Percentiles rank a stretch among this genome's conserved stretches.
phyloP scores from a whole-genome alignment of 2,329 filamentous ascomycete species.

The Cladosporium phlei region DNA sequence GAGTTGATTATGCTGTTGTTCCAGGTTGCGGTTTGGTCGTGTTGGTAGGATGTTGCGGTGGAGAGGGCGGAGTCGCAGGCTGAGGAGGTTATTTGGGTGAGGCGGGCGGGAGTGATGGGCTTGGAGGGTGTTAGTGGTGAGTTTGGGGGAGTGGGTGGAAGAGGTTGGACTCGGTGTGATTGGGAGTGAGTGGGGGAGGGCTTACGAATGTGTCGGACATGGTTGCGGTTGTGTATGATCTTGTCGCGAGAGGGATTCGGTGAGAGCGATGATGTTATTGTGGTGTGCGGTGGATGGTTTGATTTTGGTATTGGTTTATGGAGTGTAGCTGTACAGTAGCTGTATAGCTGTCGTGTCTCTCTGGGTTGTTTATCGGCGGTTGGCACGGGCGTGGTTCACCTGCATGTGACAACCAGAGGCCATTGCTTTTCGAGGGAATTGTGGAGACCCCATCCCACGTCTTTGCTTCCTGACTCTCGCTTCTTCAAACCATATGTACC shows the following conservation, averaged over 20 bases:
- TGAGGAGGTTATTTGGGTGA: constrained; percentile 81
- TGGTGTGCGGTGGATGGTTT: too few relatives aligned
- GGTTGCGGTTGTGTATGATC: not conserved
- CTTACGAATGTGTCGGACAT: constrained; percentile 7
- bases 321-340: too few relatives aligned
- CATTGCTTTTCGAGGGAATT: too few relatives aligned
- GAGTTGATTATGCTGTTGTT: constrained; percentile 86
- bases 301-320: too few relatives aligned
- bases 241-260: not conserved
- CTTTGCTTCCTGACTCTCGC: too few relatives aligned
- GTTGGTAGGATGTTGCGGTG: constrained; percentile 75
- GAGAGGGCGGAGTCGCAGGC: constrained; percentile 77
- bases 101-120: constrained; percentile 70
- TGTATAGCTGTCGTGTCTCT: too few relatives aligned
- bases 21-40: constrained; percentile 78
- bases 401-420: too few relatives aligned
- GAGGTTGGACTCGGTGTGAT: not conserved
- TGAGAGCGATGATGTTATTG: too few relatives aligned
- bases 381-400: too few relatives aligned
- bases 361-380: too few relatives aligned
- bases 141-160: not conserved
- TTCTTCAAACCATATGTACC: too few relatives aligned
- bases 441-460: too few relatives aligned
- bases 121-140: constrained; percentile 31
- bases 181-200: not conserved